Conservation (phyloP, 164 flowering plant species). For the Dillenia suffruticosa region DNA sequence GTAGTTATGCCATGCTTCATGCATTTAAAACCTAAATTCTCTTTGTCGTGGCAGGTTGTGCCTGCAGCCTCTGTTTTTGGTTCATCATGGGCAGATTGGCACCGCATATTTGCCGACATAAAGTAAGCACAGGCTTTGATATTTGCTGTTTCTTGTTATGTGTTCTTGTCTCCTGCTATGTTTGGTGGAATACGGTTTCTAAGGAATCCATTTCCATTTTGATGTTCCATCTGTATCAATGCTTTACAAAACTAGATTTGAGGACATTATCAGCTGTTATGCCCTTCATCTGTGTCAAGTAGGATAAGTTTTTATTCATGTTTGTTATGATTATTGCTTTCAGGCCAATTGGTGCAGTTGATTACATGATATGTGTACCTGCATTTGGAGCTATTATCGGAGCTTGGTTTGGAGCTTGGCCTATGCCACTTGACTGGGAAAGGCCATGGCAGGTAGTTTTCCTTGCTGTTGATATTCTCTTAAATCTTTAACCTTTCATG, state of each 20-base stretch:
- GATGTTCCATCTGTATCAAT: not conserved
- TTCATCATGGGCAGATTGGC: constrained; percentile 83
- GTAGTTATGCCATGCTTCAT: not conserved
- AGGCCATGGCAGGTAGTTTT: constrained; percentile 91
- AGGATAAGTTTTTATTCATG: not conserved
- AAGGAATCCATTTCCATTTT: not conserved
- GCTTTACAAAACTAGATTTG: too few relatives aligned
- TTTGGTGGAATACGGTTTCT: not conserved
- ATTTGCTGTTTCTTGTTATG: too few relatives aligned
- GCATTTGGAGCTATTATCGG: constrained; percentile 91
- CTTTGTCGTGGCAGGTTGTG: constrained; percentile 46
- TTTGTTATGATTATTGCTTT: constrained; percentile 7
- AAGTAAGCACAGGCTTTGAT: constrained; percentile 38
- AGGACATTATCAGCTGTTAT: not conserved
- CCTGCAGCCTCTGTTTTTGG: constrained; percentile 87
- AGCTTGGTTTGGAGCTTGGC: constrained; percentile 99
- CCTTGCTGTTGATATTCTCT: not conserved
- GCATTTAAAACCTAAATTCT: not conserved
- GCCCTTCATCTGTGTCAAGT: not conserved
- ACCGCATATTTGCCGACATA: constrained; percentile 56
- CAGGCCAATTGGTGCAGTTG: constrained; percentile 59
- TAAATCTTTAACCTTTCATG: not conserved
- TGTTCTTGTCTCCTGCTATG: too few relatives aligned
- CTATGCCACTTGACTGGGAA: constrained; percentile 99
- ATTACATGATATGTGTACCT: constrained; percentile 71